Conservation (phyloP, 495 filamentous ascomycete species). For the Neurospora sp. region DNA sequence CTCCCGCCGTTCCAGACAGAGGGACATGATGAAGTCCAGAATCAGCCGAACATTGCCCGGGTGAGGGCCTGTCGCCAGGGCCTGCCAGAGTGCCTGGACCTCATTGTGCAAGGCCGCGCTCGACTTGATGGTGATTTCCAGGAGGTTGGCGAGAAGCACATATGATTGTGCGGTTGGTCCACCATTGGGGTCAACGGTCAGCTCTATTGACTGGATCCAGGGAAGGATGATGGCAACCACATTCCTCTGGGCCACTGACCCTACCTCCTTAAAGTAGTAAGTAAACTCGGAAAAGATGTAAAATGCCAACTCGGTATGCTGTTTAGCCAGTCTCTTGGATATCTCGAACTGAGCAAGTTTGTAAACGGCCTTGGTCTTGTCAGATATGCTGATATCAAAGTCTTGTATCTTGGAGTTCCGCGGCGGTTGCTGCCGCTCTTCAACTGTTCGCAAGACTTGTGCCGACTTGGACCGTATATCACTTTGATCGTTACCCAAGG, state of each 20-base stretch:
- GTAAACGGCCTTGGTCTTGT: slow-evolving; percentile 96
- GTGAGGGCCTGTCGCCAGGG: slow-evolving; percentile 84
- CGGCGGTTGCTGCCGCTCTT: slow-evolving; percentile 60
- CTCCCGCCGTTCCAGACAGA: slow-evolving; percentile 86
- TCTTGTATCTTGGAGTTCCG: slow-evolving; percentile 87
- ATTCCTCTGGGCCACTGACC: slow-evolving; percentile 73
- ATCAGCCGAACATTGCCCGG: slow-evolving; percentile 92
- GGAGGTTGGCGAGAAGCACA: slow-evolving; percentile 89
- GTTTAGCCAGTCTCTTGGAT: slow-evolving; percentile 77
- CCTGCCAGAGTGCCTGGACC: slow-evolving; percentile 96
- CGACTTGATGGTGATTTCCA: slow-evolving; percentile 91
- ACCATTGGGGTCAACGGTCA: slow-evolving; percentile 89
- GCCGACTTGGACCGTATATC: slow-evolving; percentile 82
- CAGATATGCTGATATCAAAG: slow-evolving; percentile 95
- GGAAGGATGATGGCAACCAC: slow-evolving; percentile 90
- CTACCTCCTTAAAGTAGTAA: slow-evolving; percentile 75
- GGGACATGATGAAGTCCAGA: slow-evolving; percentile 86
- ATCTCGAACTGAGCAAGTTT: slow-evolving; percentile 96
- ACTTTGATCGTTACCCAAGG: slow-evolving; percentile 79
- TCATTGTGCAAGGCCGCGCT: slow-evolving; percentile 86
- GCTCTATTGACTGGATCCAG: slow-evolving; percentile 90
- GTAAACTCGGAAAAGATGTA: slow-evolving; percentile 93
- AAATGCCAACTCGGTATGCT: slow-evolving; percentile 81
- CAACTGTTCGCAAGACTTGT: slow-evolving; percentile 69
- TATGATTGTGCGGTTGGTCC: slow-evolving; percentile 85